Conservation (phyloP, 805 yeast species). For the Hagleromyces aurorensis region DNA sequence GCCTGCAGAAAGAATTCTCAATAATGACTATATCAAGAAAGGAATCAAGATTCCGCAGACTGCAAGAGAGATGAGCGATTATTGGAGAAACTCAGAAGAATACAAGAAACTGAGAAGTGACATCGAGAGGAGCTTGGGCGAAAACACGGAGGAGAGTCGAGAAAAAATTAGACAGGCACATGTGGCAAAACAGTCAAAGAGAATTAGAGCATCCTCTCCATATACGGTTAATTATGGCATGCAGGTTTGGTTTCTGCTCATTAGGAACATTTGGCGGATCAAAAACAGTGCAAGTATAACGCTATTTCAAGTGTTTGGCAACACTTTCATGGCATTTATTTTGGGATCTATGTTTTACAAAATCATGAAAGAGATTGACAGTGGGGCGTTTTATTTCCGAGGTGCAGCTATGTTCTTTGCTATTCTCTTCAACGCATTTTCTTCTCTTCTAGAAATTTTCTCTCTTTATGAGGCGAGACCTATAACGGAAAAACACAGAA, state of each 20-base stretch:
- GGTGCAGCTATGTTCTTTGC: conserved; percentile 60
- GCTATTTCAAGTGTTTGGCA: conserved; percentile 34
- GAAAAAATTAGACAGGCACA: conserved; percentile 31
- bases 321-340: conserved; percentile 43
- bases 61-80: conserved; percentile 42
- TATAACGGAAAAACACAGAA: conserved; percentile 51
- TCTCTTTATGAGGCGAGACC: conserved; percentile 46
- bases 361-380: conserved; percentile 26
- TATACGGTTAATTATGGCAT: conserved; percentile 40
- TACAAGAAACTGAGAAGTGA: conserved; percentile 34
- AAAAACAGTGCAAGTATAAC: conserved; percentile 40
- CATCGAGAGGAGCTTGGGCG: conserved; percentile 33
- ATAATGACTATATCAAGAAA: conserved; percentile 30
- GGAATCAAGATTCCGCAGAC: conserved; percentile 49
- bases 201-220: conserved; percentile 37
- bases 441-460: conserved; percentile 50
- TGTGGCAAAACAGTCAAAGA: conserved; percentile 41
- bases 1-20: conserved; percentile 44
- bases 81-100: conserved; percentile 42
- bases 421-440: conserved; percentile 51
- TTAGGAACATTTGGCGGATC: conserved; percentile 40
- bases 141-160: conserved; percentile 5
- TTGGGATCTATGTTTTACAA: conserved; percentile 49
- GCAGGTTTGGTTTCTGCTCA: conserved; percentile 41
- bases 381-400: conserved; percentile 43